phyloP scores from a whole-genome alignment of 1,284 basidiomycete genomes.

The Gomphus sp. region DNA sequence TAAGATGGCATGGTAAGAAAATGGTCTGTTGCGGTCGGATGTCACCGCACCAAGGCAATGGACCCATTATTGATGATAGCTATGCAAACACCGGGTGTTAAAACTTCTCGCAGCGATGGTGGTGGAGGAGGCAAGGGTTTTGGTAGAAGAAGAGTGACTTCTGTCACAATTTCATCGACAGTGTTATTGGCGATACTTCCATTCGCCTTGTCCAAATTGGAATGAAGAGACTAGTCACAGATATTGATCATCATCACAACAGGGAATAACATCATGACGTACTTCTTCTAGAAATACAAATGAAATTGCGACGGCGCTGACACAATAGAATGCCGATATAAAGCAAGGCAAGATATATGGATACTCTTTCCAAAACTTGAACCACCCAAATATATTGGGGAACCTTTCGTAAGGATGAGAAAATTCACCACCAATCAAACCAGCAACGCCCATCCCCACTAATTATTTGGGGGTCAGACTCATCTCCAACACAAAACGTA shows the following conservation, averaged over 20 bases:
- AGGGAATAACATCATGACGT: slow-evolving; percentile 8
- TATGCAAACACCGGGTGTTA: not conserved
- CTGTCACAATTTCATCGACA: slow-evolving; percentile 9
- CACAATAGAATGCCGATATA: not conserved
- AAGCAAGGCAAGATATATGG: slow-evolving; percentile 30
- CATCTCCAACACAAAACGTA: not conserved
- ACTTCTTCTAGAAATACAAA: not conserved
- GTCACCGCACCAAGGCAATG: not conserved
- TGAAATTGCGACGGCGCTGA: not conserved
- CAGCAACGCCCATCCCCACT: slow-evolving; percentile 18
- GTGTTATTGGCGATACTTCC: slow-evolving; percentile 22
- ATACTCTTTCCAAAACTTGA: slow-evolving; percentile 22
- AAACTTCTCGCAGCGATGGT: slow-evolving; percentile 15
- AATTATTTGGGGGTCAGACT: not conserved
- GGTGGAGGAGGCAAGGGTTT: slow-evolving; percentile 11
- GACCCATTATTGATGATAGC: not conserved
- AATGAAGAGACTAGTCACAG: not conserved
- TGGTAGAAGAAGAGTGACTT: slow-evolving; percentile 12
- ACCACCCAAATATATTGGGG: slow-evolving; percentile 23
- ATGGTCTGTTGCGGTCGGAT: not conserved
- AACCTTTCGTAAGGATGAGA: slow-evolving; percentile 31
- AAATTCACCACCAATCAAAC: slow-evolving; percentile 32
- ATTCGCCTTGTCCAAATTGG: not conserved
- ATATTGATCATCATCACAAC: slow-evolving; percentile 27
- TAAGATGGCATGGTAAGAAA: slow-evolving; percentile 20